These are phyloP conservation scores for Malassezia yamatoensis DNA, from an alignment of 1,284 basidiomycete genomes.

Conservation along the genomic window DNA sequence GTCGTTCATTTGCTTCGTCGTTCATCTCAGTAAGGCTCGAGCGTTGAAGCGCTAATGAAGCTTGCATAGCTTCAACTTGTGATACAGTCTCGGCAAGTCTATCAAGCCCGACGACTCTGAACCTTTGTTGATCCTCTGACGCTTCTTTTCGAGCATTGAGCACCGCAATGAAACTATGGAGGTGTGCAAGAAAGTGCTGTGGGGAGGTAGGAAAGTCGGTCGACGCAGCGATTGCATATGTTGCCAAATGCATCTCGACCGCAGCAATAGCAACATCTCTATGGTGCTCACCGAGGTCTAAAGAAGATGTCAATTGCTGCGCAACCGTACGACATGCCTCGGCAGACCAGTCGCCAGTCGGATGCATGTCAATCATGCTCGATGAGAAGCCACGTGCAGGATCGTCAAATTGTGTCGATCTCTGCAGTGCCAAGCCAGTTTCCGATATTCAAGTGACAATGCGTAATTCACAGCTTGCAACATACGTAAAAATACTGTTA, in stretches of 20 bases:
- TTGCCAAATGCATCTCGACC: slow-evolving; percentile 80
- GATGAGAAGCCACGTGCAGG: background rate
- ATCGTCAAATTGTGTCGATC: background rate
- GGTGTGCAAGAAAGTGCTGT: slow-evolving; percentile 94
- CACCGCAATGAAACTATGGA: slow-evolving; percentile 93
- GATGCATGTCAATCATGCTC: slow-evolving; percentile 1
- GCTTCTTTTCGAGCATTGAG: slow-evolving; percentile 97
- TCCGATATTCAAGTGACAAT: no score
- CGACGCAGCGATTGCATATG: slow-evolving; percentile 80
- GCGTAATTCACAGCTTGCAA: no score
- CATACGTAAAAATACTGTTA: no score
- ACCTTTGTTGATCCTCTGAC: slow-evolving; percentile 95
- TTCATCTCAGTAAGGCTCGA: slow-evolving; percentile 86
- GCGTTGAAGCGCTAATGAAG: slow-evolving; percentile 87
- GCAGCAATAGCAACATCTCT: slow-evolving; percentile 71
- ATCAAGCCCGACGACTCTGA: slow-evolving; percentile 94
- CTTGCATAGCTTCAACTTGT: slow-evolving; percentile 62
- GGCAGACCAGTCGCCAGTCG: slow-evolving; percentile 45
- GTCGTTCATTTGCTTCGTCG: slow-evolving; percentile 87
- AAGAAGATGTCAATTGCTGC: slow-evolving; percentile 34
- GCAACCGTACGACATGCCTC: slow-evolving; percentile 45
- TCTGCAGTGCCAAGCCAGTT: background rate
- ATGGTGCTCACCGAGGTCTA: slow-evolving; percentile 39
- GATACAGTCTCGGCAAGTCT: slow-evolving; percentile 93
- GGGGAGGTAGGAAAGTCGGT: slow-evolving; percentile 95